Evolutionary conservation across 148 eudicot genomes (phyloP), one percentile per base, ranked within the genome.

Genomic region (Silene conica): DNA sequence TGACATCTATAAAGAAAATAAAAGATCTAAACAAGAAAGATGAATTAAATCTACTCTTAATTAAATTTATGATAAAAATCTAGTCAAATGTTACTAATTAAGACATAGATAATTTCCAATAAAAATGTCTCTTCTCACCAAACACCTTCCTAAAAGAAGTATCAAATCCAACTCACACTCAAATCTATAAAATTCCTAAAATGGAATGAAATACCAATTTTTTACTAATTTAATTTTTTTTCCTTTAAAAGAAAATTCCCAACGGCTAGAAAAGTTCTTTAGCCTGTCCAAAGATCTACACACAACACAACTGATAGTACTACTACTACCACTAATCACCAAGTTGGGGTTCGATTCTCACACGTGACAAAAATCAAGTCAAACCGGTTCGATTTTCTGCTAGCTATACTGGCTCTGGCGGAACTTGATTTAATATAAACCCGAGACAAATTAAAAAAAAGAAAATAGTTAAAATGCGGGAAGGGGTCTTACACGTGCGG

Each of bases 401-500:
- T 1, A 50, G 16, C 55, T 0, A 18, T 13, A 6, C 7, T 38
- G 43, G 9, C 43, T 6, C 43, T 38, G 43, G 43, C 43, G 43
- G 43, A 38, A 0, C 43, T 38, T 38, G 43, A 38, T 38, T 38
- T 50, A 15, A 15, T 7, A 25, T 70, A 12, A 31, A 18, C 14
- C 5, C 13, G 7, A 20, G 5, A 5, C 1, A 22, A 34, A 10
- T 12, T 8, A 38, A 38, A 26, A 3, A 1, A 11, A 38, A 38
- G 8, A 20, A 3, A 31, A 31, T 31, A 31, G 34, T 31, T 31
- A 31, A 31, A 67, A 64, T 54, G 26, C 18, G 18, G 19, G 14
- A 34, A 34, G 21, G 20, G 67, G 28, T 68, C 83, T 80, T 80
- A 80, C 83, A 80, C 90, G 92, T 82, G 86, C 69, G 83, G 85